phyloP scores from a whole-genome alignment of 2,329 filamentous ascomycete species.

The Talaromyces amestolkiae region DNA sequence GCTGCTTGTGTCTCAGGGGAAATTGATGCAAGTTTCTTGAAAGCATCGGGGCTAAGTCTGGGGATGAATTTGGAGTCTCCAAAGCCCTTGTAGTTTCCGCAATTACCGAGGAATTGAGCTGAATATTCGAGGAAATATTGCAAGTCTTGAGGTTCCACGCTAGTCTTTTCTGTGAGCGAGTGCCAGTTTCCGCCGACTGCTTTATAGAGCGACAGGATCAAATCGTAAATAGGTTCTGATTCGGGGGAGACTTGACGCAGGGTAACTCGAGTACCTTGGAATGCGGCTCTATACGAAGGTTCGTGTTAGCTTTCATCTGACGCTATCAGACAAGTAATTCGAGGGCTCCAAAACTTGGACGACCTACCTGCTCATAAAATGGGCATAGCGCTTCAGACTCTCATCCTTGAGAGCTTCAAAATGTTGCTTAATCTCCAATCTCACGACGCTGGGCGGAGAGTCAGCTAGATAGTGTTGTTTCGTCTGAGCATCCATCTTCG shows the following conservation, averaged over 20 bases:
- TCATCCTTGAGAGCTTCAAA: constrained; percentile 63
- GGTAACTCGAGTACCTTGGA: constrained; percentile 74
- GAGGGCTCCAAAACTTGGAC: not conserved
- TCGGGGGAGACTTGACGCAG: constrained; percentile 78
- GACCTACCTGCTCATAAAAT: constrained; percentile 75
- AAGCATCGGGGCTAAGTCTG: constrained; percentile 61
- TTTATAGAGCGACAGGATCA: constrained; percentile 71
- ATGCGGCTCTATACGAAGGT: constrained; percentile 60
- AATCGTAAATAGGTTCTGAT: constrained; percentile 75
- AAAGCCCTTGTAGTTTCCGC: constrained; percentile 83
- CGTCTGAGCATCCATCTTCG: constrained; percentile 40
- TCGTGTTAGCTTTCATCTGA: not conserved
- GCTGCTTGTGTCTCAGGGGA: constrained; percentile 59
- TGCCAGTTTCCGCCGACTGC: constrained; percentile 69
- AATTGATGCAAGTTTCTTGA: constrained; percentile 63
- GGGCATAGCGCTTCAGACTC: constrained; percentile 83
- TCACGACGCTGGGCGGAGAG: constrained; percentile 81
- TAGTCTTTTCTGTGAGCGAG: constrained; percentile 61
- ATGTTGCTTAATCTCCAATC: constrained; percentile 86
- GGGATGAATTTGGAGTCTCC: constrained; percentile 83
- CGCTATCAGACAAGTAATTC: not conserved
- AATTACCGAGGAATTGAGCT: constrained; percentile 74
- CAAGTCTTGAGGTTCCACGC: constrained; percentile 63
- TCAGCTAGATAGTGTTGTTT: constrained; percentile 79
- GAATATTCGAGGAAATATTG: constrained; percentile 72